Percentiles rank a stretch among this genome's conserved stretches.
phyloP scores from a whole-genome alignment of 1,139 yeast genomes.

The Geotrichum europaeum region DNA sequence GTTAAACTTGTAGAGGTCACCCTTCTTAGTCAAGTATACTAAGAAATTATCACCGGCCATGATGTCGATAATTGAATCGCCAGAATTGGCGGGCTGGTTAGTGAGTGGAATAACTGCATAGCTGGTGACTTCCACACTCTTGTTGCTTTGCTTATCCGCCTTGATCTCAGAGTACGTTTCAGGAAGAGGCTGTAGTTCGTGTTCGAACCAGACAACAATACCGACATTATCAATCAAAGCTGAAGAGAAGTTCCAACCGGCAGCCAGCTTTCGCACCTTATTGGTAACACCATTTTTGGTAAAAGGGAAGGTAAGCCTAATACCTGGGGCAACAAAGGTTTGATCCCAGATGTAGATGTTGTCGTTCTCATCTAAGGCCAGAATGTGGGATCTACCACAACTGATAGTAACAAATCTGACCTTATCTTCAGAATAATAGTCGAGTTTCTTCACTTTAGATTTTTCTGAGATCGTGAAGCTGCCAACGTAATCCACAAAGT shows the following conservation, averaged over 20 bases:
- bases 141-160: conserved; percentile 1
- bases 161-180: conserved; percentile 40
- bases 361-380: conserved; percentile 53
- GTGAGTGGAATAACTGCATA: conserved; percentile 20
- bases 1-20: conserved; percentile 42
- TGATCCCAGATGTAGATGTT: conserved; percentile 60
- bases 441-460: conserved; percentile 3
- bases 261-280: conserved; percentile 42
- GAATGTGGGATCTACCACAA: conserved; percentile 61
- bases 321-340: conserved; percentile 38
- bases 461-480: background rate
- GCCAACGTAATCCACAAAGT: conserved; percentile 3
- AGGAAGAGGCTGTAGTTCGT: conserved; percentile 36
- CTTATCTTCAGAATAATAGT: background rate
- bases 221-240: conserved; percentile 50
- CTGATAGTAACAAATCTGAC: conserved; percentile 45
- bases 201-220: conserved; percentile 52
- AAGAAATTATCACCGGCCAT: conserved; percentile 50
- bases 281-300: conserved; percentile 17
- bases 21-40: conserved; percentile 45
- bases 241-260: conserved; percentile 67
- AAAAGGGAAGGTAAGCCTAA: conserved; percentile 40
- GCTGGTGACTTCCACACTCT: conserved; percentile 11
- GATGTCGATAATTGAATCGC: conserved; percentile 46
- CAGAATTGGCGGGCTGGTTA: conserved; percentile 28